Evolutionary conservation across 179 eudicot species (phyloP).

Genomic region (Carnegiea gigantea): DNA sequence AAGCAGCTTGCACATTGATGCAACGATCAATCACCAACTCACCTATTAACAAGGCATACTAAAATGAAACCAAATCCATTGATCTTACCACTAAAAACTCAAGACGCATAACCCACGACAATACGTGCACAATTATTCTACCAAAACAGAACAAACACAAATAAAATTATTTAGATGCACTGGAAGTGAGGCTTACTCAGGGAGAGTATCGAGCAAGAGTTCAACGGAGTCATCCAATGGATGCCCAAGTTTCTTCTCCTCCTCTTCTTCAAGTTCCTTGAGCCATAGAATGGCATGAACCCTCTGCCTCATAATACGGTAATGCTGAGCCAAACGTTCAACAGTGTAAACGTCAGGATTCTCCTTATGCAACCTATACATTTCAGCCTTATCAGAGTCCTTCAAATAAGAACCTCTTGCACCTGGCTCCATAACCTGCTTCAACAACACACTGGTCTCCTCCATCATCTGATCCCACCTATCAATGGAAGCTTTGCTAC

Average conservation of each 20-base stretch:
- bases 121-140: neutral
- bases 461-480: conserved; percentile 45
- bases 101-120: neutral
- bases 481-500: conserved; percentile 27
- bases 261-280: conserved; percentile 76
- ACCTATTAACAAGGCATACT: neutral
- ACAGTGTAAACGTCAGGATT: conserved; percentile 75
- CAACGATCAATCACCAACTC: neutral
- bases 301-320: conserved; percentile 85
- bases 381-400: conserved; percentile 88
- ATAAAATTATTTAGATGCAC: neutral
- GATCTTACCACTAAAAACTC: neutral
- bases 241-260: conserved; percentile 73
- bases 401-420: conserved; percentile 82
- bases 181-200: conserved; percentile 53
- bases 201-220: conserved; percentile 65
- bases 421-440: conserved; percentile 83
- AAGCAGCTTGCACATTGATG: neutral
- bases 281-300: conserved; percentile 92
- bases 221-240: conserved; percentile 91
- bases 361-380: conserved; percentile 78
- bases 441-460: conserved; percentile 51
- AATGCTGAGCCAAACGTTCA: conserved; percentile 73
- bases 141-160: neutral
- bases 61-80: neutral